Evolutionary conservation across 1,284 basidiomycete genomes (phyloP), one percentile per base, ranked within the genome.

Genomic region (Cystobasidium pallidum): DNA sequence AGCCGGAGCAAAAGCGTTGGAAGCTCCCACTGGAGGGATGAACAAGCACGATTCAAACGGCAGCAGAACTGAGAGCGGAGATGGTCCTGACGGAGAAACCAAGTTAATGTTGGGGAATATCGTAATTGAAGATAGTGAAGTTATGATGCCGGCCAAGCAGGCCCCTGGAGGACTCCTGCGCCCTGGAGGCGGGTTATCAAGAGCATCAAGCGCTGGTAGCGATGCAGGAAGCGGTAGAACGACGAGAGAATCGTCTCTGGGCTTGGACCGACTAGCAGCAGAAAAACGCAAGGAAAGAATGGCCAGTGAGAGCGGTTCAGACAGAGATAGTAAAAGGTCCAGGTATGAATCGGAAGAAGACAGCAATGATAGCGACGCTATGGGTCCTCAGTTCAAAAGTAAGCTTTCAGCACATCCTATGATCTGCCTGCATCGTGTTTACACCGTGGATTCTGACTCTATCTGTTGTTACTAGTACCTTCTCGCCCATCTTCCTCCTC

Each of bases 181-280:
- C 2, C 65, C 70, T 26, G 75, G 66, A 17, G 32, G 73, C n/a
- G 34, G 21, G 62, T 66, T 13, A 54, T 67, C 34, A 52, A 30
- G 51, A 54, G 73, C 55, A 24, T 72, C 52, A 17, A 58, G 54
- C 8, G 65, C 49, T 7, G 61, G 32, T 13, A 74, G 73, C 1
- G 77, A 78, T 67, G 79, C 77, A 70, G 78, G 79, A 64, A 78
- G 80, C 32, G 81, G 81, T 65, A 75, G 75, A 66, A 75, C 77
- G 8, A 88, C 89, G 86, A 87, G 89, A 43, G 81, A 86, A 0
- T 95, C 92, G 1, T 78, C 91, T 1, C 86, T 96, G 0, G 93
- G 94, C 0, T 84, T 97, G 4, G 94, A 98, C 80, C 86, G 85
- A 39, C 85, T 97, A 1, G 94, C 94, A 0, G 87, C 86, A 71